Evolutionary conservation across 345 rosid species (phyloP), one percentile per base, ranked within the genome.

Genomic region (Raphanus raphanistrum): DNA sequence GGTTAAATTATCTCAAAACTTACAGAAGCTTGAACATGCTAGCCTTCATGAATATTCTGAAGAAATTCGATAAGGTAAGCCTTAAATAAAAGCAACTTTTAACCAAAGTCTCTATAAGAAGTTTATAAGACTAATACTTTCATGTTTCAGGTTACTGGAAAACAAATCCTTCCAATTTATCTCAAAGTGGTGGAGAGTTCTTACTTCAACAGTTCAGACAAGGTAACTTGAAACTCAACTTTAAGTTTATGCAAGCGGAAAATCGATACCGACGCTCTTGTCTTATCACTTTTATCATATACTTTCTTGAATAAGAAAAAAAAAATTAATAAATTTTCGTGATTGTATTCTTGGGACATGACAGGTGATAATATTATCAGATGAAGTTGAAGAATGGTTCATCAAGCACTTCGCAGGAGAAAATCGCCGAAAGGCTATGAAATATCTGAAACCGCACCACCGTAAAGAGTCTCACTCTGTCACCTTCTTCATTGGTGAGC

Each of bases 21-120:
- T 96, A 91, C 79, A 87, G 99, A 90, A 87, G 90, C 89, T 87
- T 96, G 87, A 96, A 96, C 87, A 79, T 90, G 92, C 89, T 96
- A 75, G 98, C 99, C 84, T 96, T 93, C 66, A 84, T 91, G 38
- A 96, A 96, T 86, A 96, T 96, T 75, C 80, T 96, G 85, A 96
- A 90, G 87, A 96, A 96, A 74, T 93, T 96, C 60, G 95, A 93
- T 76, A 96, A 93, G 84, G 99, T 91, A 81, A 83, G 82, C 72
- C 0, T 60, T 50, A 41, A 33, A 29, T 7, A 12, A 27, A 1
- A 60, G 1, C n/a, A 50, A 15, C 8, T 26, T 15, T 25, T 36
- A 43, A 33, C 4, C 16, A 45, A 52, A 59, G 26, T 68, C 36
- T 78, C 0, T 27, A 21, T 0, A 58, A 43, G 11, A 12, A 26